Evolutionary conservation across 2,329 filamentous ascomycete genomes (phyloP).

Genomic region (Zasmidium angulare): DNA sequence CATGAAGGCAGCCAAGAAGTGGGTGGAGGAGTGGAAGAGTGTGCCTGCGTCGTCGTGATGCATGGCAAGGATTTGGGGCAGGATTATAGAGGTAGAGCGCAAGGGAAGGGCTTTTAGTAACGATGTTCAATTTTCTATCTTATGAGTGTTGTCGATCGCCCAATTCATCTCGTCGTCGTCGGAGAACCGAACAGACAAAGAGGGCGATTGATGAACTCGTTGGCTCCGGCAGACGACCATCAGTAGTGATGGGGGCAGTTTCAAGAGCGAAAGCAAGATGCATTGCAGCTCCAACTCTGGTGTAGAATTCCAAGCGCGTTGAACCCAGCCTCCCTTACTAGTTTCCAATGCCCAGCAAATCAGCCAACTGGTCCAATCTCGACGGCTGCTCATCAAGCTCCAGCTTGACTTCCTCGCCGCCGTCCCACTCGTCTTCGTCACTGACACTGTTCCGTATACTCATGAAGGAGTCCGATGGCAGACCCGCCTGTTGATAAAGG

Average conservation of each 20-base stretch:
- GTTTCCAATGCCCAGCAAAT: neutral
- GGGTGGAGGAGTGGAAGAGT: constrained; percentile 52
- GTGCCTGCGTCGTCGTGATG: too few species aligned
- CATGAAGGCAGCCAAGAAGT: constrained; percentile 59
- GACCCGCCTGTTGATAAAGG: neutral
- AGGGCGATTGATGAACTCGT: neutral
- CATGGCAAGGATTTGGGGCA: too few species aligned
- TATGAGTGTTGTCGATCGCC: too few species aligned
- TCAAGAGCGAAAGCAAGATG: too few species aligned
- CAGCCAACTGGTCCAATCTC: neutral
- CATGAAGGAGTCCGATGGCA: neutral
- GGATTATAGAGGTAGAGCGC: too few species aligned
- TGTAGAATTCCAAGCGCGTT: too few species aligned
- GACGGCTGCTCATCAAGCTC: constrained; percentile 5
- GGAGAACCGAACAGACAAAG: too few species aligned
- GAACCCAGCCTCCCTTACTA: neutral
- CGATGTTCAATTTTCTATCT: too few species aligned
- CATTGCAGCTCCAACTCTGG: too few species aligned
- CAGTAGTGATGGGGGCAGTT: too few species aligned
- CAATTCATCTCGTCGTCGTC: too few species aligned
- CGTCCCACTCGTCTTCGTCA: neutral
- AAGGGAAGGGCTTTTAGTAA: too few species aligned
- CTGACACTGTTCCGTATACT: neutral
- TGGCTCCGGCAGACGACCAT: neutral
- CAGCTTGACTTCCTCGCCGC: constrained; percentile 6